Evolutionary conservation across 2,329 filamentous ascomycete species (phyloP).

Genomic region (Colletotrichum gigasporum): DNA sequence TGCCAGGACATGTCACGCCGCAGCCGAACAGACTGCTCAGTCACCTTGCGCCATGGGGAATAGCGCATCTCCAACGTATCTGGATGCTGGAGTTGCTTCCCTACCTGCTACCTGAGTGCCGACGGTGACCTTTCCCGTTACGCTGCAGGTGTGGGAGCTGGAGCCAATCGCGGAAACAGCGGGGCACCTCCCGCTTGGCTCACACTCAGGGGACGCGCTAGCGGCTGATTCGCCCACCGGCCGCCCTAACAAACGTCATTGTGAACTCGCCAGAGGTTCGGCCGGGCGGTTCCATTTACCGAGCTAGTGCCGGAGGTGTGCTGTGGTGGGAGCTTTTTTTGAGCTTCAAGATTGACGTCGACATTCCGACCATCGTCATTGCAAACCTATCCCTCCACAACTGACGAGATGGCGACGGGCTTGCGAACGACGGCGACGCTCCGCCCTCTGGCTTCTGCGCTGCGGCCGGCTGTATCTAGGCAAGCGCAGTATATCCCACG

Average conservation of each 20-base stretch:
- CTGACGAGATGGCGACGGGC: conserved; percentile 16
- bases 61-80: background rate
- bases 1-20: conserved; percentile 1
- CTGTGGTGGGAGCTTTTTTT: conserved; percentile 1
- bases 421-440: conserved; percentile 22
- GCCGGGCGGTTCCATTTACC: conserved; percentile 25
- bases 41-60: background rate
- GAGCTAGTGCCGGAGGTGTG: conserved; percentile 31
- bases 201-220: background rate
- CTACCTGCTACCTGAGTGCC: background rate
- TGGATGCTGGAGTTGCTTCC: background rate
- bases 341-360: background rate
- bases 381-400: background rate
- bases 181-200: background rate
- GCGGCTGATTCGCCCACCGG: conserved; percentile 10
- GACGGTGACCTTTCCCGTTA: background rate
- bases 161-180: conserved; percentile 24
- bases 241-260: conserved; percentile 19
- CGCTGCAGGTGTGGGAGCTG: conserved; percentile 8
- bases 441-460: conserved; percentile 24
- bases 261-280: conserved; percentile 19
- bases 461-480: conserved; percentile 4
- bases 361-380: background rate
- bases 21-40: background rate
- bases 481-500: conserved; percentile 27